Conservation (phyloP, 768 basidiomycete species). For the Kwoniella sp. region DNA sequence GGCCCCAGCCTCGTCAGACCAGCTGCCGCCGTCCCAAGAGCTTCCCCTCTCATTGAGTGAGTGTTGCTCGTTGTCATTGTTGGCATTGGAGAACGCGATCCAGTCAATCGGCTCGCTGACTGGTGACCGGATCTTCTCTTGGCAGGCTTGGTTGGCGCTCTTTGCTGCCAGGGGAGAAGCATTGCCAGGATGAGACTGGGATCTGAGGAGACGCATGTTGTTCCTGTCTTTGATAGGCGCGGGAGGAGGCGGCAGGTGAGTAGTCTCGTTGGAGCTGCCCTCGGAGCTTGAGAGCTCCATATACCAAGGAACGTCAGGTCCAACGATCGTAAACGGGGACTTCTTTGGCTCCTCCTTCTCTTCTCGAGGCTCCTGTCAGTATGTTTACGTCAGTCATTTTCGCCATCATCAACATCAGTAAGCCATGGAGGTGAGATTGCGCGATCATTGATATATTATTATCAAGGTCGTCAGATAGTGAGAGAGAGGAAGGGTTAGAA, state of each 20-base stretch:
- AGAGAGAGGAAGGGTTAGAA: neutral
- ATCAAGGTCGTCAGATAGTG: neutral
- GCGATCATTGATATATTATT: too few species aligned
- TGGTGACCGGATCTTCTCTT: neutral
- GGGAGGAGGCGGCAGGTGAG: neutral
- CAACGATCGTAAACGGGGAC: slow-evolving; percentile 22
- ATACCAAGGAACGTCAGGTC: slow-evolving; percentile 20
- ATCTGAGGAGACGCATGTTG: neutral
- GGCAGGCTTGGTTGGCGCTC: too few species aligned
- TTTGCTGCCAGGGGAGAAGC: neutral
- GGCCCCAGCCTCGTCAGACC: neutral
- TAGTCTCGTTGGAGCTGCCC: slow-evolving; percentile 9
- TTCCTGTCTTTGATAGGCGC: neutral
- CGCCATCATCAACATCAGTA: neutral
- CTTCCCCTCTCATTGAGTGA: neutral
- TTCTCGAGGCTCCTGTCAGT: neutral
- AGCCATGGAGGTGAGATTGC: too few species aligned
- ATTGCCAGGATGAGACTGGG: neutral
- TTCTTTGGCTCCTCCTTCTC: neutral
- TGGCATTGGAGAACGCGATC: slow-evolving; percentile 18
- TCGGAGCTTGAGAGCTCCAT: slow-evolving; percentile 23
- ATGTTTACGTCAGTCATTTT: neutral
- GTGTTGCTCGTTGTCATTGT: neutral
- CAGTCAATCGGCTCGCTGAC: slow-evolving; percentile 14
- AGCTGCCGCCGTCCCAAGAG: slow-evolving; percentile 4